phyloP scores from a whole-genome alignment of 108 stramenopile genomes.

The Skeletonema potamos region DNA sequence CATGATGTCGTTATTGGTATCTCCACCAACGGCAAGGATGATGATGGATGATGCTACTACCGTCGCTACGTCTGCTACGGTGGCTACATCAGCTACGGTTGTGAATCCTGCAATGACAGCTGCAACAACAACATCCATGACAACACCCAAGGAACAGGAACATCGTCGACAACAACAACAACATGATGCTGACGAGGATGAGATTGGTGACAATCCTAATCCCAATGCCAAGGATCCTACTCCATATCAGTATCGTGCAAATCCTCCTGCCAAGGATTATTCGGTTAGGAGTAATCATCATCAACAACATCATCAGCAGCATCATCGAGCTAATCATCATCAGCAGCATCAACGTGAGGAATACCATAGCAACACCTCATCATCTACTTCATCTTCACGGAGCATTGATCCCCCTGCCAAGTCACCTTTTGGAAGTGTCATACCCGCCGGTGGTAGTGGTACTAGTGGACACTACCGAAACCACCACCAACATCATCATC shows the following conservation, averaged over 20 bases:
- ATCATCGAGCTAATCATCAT: background rate
- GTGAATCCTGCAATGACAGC: no score
- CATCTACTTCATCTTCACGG: slow-evolving; percentile 5
- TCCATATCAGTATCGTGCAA: slow-evolving; percentile 19
- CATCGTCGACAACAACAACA: background rate
- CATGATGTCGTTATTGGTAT: background rate
- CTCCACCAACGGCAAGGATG: background rate
- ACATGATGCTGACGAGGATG: background rate
- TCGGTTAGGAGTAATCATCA: background rate
- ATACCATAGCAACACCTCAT: background rate
- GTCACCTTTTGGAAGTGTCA: slow-evolving; percentile 10
- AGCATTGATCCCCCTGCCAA: slow-evolving; percentile 39
- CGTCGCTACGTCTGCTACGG: background rate
- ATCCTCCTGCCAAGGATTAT: background rate
- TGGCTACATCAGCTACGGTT: background rate
- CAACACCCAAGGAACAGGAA: background rate
- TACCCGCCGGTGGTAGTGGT: background rate
- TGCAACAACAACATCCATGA: background rate
- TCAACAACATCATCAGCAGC: background rate
- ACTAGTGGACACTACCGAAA: background rate
- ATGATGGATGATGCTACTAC: background rate
- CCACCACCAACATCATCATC: background rate
- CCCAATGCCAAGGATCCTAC: slow-evolving; percentile 29
- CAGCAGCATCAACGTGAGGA: background rate
- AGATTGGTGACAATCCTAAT: background rate